These are phyloP conservation scores for Patellifolia procumbens DNA, from an alignment of 179 eudicot species.

Conservation along the genomic window DNA sequence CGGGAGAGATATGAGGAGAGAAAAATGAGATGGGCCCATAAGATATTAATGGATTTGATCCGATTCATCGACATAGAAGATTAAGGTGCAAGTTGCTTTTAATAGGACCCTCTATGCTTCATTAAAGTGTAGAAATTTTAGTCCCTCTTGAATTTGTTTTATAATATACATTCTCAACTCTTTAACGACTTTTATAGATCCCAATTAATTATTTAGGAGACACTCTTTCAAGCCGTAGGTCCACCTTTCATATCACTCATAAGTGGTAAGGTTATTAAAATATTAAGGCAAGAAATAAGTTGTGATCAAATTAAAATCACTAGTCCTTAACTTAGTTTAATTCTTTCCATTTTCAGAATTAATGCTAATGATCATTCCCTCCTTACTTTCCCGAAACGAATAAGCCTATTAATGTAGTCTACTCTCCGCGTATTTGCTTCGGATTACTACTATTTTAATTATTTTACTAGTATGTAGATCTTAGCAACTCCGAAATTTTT, in stretches of 20 bases:
- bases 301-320: neutral
- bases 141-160: neutral
- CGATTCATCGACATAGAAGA: conserved; percentile 9
- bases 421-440: conserved; percentile 7
- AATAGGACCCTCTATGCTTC: conserved; percentile 17
- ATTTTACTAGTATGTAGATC: no score
- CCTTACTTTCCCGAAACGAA: conserved; percentile 11
- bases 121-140: conserved; percentile 14
- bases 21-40: neutral
- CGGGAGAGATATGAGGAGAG: no score
- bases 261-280: neutral
- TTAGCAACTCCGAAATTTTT: no score
- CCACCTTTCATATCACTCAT: neutral
- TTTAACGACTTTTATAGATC: conserved; percentile 2
- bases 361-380: conserved; percentile 2
- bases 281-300: neutral
- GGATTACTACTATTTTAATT: neutral
- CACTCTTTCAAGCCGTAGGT: conserved; percentile 12
- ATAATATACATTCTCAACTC: neutral
- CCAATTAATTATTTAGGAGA: conserved; percentile 21
- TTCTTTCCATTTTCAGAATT: conserved; percentile 18
- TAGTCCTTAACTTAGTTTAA: neutral
- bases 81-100: conserved; percentile 14
- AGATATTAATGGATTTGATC: conserved; percentile 6
- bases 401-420: neutral